Evolutionary conservation across 2,329 filamentous ascomycete genomes (phyloP).

Genomic region (Davidsoniella virescens): DNA sequence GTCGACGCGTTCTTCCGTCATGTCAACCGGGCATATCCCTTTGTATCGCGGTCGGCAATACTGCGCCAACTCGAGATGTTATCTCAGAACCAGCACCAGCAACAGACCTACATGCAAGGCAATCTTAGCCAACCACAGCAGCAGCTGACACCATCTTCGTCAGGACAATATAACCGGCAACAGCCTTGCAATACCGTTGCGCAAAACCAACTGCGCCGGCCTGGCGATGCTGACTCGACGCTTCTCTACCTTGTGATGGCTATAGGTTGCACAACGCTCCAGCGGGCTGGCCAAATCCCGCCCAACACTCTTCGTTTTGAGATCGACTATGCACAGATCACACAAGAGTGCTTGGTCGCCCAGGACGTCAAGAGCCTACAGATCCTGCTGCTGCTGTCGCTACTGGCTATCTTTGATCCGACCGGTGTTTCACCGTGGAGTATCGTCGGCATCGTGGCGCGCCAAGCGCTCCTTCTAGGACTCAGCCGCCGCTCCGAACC

Average conservation of each 20-base stretch:
- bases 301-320: conserved; percentile 18
- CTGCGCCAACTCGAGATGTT: conserved; percentile 20
- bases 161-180: too few relatives aligned
- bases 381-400: conserved; percentile 25
- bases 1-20: conserved; percentile 30
- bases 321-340: conserved; percentile 24
- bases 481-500: conserved; percentile 20
- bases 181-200: not conserved
- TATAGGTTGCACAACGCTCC: conserved; percentile 29
- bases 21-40: conserved; percentile 29
- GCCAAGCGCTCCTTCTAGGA: conserved; percentile 25
- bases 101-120: conserved; percentile 4
- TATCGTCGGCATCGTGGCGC: conserved; percentile 24
- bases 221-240: conserved; percentile 15
- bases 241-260: conserved; percentile 26
- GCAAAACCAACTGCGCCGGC: not conserved
- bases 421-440: conserved; percentile 24
- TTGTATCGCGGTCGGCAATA: conserved; percentile 24
- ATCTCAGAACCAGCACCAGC: conserved; percentile 14
- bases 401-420: conserved; percentile 29
- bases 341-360: conserved; percentile 24
- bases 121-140: too few relatives aligned
- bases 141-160: too few relatives aligned
- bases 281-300: conserved; percentile 26
- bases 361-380: conserved; percentile 25